Evolutionary conservation across 495 filamentous ascomycete species (phyloP), one percentile per base, ranked within the genome.

Genomic region (Alectoria sarmentosa): DNA sequence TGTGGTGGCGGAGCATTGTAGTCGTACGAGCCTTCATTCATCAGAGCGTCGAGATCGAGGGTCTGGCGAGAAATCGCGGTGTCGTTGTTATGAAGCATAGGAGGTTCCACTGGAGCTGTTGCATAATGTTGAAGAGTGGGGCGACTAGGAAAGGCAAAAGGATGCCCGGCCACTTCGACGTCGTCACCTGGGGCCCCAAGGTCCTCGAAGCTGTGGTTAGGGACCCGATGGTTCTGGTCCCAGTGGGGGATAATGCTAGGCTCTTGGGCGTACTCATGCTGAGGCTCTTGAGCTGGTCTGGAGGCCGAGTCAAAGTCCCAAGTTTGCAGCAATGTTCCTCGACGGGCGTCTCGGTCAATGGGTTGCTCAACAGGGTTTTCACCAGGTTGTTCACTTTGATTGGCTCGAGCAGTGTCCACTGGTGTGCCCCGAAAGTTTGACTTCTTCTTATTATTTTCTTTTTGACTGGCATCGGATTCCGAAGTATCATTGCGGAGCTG

Each of bases 401-500:
- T 55, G 1, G 52, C 52, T 55, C 13, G 62, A 48, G 41, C 74
- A 21, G 79, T 78, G 62, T 81, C 76, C 3, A 78, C 78, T 26
- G 82, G 71, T 57, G 73, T 72, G 13, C 74, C 70, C 41, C 75
- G 73, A 39, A 78, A 80, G 1, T 75, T 80, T 7, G 79, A 78
- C 9, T 75, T 79, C 23, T 49, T 54, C 4, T 23, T 56, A 37
- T 26, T 44, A 48, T 34, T 66, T 56, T 72, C 70, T 57, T 66
- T 65, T 26, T 64, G 58, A 23, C 60, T 62, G 56, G 79, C 79
- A 13, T 80, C 79, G 0, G 78, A 78, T 9, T 78, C 74, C 66
- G 78, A 76, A n/a, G 77, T 78, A 3, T 77, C 76, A 48, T 75
- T 76, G 30, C 81, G 80, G 9, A 83, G 74, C 21, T 79, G 80